phyloP scores from a whole-genome alignment of 306 rosid genomes.

The Nissolia schottii region DNA sequence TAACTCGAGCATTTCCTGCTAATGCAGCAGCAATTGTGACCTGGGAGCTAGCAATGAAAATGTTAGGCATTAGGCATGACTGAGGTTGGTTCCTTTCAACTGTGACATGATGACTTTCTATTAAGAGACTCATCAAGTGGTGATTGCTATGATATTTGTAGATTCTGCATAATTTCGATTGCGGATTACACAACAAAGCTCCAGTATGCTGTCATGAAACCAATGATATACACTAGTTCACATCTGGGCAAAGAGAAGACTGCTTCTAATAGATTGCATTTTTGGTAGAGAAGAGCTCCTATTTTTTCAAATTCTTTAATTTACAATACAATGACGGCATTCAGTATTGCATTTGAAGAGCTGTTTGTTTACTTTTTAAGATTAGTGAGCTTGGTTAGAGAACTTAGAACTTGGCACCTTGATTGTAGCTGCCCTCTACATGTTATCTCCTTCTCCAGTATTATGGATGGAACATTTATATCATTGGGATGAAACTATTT shows the following conservation, averaged over 20 bases:
- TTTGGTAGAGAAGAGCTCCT: constrained; percentile 8
- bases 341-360: constrained; percentile 21
- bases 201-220: constrained; percentile 15
- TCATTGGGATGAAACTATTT: not conserved
- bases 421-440: not conserved
- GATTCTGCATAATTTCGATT: constrained; percentile 5
- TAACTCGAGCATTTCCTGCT: constrained; percentile 86
- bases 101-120: not conserved
- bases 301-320: not conserved
- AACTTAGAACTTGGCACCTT: constrained; percentile 2
- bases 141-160: not conserved
- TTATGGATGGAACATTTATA: constrained; percentile 16
- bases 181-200: constrained; percentile 4
- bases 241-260: constrained; percentile 5
- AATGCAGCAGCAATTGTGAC: constrained; percentile 85
- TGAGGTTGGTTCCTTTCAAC: constrained; percentile 24
- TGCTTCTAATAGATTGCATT: not conserved
- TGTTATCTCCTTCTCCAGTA: not conserved
- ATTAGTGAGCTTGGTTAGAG: constrained; percentile 3
- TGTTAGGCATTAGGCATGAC: constrained; percentile 57
- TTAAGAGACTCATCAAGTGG: not conserved
- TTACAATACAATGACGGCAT: not conserved
- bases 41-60: constrained; percentile 88
- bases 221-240: constrained; percentile 4
- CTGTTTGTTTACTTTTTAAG: not conserved